Conservation (phyloP, 345 rosid genomes). For the Draba incana region DNA sequence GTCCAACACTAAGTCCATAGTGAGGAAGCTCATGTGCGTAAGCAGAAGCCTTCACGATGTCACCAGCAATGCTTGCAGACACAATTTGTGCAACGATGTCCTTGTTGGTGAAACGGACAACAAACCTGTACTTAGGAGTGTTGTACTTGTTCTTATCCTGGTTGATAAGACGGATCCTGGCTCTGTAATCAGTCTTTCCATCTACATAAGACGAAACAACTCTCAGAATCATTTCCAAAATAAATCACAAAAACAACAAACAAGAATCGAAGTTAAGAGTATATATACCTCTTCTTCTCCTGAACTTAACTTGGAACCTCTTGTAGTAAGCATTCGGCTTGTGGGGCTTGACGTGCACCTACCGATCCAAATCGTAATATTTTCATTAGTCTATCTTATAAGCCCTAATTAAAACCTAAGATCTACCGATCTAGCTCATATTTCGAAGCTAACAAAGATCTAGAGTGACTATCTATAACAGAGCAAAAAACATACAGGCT, state of each 20-base stretch:
- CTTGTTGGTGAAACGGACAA: slow-evolving; percentile 69
- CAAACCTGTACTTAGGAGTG: slow-evolving; percentile 74
- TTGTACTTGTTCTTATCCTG: slow-evolving; percentile 78
- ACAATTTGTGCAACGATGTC: slow-evolving; percentile 62
- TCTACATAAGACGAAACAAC: slow-evolving; percentile 35
- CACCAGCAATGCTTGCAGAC: slow-evolving; percentile 63
- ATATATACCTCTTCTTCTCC: slow-evolving; percentile 66
- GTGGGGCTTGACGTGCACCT: slow-evolving; percentile 59
- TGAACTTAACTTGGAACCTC: slow-evolving; percentile 71
- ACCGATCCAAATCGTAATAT: not conserved
- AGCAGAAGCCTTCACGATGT: slow-evolving; percentile 65
- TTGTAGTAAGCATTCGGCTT: slow-evolving; percentile 65
- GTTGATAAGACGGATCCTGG: slow-evolving; percentile 68
- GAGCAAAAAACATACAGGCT: not conserved
- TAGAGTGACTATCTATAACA: not conserved
- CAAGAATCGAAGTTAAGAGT: not conserved
- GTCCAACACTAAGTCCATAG: slow-evolving; percentile 71
- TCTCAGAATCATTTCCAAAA: not conserved
- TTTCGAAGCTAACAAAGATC: not conserved
- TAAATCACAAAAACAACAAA: not conserved
- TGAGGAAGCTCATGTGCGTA: slow-evolving; percentile 66
- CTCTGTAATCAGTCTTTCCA: slow-evolving; percentile 81
- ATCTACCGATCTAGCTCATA: not conserved
- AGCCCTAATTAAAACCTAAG: not conserved
- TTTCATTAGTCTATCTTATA: not conserved